Conservation (phyloP, 1,139 yeast genomes). For the Tardiomyces digboiensis region DNA sequence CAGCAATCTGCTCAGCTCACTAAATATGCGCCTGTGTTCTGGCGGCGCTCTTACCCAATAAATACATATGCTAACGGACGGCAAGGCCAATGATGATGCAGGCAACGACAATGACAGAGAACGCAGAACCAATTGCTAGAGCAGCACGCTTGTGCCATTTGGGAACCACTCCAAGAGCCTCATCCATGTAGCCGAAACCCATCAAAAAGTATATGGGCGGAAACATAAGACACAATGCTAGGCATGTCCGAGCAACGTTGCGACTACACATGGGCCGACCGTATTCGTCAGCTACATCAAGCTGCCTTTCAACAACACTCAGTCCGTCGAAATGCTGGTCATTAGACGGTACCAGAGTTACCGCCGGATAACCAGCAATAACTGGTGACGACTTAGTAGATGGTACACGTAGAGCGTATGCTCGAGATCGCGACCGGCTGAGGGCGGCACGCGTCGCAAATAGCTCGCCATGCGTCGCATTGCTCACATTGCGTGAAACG, state of each 20-base stretch:
- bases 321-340: not conserved
- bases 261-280: conserved; percentile 10
- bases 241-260: conserved; percentile 9
- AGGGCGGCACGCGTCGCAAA: not conserved
- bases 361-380: conserved; percentile 8
- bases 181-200: conserved; percentile 27
- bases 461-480: not conserved
- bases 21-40: no score
- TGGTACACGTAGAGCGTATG: not conserved
- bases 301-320: not conserved
- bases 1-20: no score
- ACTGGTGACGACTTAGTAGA: not conserved
- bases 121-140: conserved; percentile 13
- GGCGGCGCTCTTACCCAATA: not conserved
- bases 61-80: not conserved
- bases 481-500: no score
- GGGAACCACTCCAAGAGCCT: conserved; percentile 23
- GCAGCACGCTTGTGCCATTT: conserved; percentile 22
- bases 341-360: conserved; percentile 6
- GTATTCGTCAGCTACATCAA: conserved; percentile 8
- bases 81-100: conserved; percentile 21
- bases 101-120: conserved; percentile 20
- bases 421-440: not conserved
- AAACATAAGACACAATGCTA: conserved; percentile 19
- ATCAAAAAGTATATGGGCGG: conserved; percentile 31